Percentiles rank a stretch among this genome's conserved stretches.
phyloP scores from a whole-genome alignment of 495 filamentous ascomycete species.

The Trichoderma virens region DNA sequence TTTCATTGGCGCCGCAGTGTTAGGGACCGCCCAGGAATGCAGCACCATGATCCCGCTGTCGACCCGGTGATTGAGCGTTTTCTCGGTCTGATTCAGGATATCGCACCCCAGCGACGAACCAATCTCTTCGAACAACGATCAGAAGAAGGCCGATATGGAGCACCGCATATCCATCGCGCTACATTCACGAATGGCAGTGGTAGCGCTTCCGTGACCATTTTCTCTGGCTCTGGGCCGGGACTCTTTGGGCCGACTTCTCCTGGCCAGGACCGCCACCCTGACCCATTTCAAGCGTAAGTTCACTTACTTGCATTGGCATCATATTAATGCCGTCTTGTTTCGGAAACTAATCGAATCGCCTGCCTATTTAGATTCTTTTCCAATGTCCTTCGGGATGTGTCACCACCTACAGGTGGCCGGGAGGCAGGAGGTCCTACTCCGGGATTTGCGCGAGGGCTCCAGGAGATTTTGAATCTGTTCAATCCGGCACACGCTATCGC shows the following conservation, averaged over 20 bases:
- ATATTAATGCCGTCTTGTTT: not conserved
- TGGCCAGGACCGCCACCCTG: conserved; percentile 11
- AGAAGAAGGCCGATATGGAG: not conserved
- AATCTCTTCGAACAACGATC: not conserved
- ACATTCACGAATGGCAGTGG: conserved; percentile 1
- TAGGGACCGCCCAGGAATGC: conserved; percentile 7
- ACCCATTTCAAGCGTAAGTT: conserved; percentile 23
- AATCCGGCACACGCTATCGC: conserved; percentile 48
- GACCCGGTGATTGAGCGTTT: conserved; percentile 37
- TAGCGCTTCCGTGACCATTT: conserved; percentile 1
- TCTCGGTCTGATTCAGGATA: conserved; percentile 30
- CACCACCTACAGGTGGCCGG: conserved; percentile 6
- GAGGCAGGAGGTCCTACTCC: conserved; percentile 13
- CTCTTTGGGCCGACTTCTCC: not conserved
- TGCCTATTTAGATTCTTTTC: not conserved
- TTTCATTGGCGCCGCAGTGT: conserved; percentile 29
- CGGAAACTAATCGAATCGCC: not conserved
- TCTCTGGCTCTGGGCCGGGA: not conserved
- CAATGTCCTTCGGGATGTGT: not conserved
- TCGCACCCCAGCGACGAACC: conserved; percentile 9
- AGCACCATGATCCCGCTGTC: conserved; percentile 7
- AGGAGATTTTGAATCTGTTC: conserved; percentile 45
- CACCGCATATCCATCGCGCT: not conserved
- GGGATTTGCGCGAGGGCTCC: conserved; percentile 24
- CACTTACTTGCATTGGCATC: not conserved